These are phyloP conservation scores for Pistacia vera DNA, from an alignment of 345 rosid species.

Conservation along the genomic window DNA sequence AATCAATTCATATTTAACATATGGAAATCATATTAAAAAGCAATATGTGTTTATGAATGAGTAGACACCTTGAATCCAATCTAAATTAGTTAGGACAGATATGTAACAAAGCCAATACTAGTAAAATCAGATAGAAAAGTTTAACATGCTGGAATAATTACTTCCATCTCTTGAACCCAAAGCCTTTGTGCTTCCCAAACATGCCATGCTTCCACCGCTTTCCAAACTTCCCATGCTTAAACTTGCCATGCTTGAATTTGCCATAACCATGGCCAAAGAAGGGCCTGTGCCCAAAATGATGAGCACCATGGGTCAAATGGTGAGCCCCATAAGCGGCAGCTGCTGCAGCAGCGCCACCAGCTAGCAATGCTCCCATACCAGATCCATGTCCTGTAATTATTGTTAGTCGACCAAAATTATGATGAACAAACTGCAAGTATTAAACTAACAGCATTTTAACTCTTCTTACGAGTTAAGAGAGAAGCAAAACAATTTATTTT, in stretches of 20 bases:
- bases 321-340: conserved; percentile 77
- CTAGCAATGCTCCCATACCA: conserved; percentile 63
- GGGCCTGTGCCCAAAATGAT: conserved; percentile 32
- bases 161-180: conserved; percentile 52
- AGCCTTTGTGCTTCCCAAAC: conserved; percentile 64
- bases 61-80: neutral
- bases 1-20: neutral
- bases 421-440: neutral
- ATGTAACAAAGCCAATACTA: neutral
- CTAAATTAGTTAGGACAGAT: neutral
- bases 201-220: conserved; percentile 65
- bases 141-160: conserved; percentile 12
- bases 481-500: neutral
- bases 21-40: no score
- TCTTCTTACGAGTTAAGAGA: neutral
- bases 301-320: conserved; percentile 57
- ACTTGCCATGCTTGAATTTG: conserved; percentile 72
- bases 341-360: conserved; percentile 74
- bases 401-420: conserved; percentile 6
- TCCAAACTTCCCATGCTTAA: conserved; percentile 70
- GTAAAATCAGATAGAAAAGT: neutral
- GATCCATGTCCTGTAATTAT: conserved; percentile 41
- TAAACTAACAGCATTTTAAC: neutral
- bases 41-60: neutral
- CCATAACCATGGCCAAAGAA: conserved; percentile 66